phyloP scores from a whole-genome alignment of 2,329 filamentous ascomycete species.

The Geosmithia morbida region DNA sequence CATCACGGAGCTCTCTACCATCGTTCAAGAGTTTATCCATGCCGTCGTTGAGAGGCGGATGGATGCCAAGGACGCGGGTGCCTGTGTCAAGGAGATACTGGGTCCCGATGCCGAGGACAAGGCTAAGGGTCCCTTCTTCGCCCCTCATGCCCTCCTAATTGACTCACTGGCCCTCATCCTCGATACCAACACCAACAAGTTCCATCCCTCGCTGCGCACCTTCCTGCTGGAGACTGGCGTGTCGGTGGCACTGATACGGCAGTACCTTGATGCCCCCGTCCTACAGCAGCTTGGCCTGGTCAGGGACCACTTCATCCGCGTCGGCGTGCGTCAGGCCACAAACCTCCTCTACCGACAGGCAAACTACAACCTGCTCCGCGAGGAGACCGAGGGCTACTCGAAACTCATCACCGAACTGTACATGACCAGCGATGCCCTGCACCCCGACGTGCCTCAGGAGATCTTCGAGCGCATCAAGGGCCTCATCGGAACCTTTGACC shows the following conservation, averaged over 20 bases:
- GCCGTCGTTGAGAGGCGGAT: constrained; percentile 58
- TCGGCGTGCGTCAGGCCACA: constrained; percentile 80
- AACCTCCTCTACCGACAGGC: constrained; percentile 90
- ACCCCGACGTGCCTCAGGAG: constrained; percentile 61
- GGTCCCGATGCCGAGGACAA: constrained; percentile 19
- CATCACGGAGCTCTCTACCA: constrained; percentile 48
- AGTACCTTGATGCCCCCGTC: constrained; percentile 66
- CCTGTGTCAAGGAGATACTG: constrained; percentile 60
- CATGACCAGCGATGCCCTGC: constrained; percentile 66
- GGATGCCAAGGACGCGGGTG: constrained; percentile 53
- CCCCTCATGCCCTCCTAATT: constrained; percentile 59
- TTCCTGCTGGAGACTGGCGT: constrained; percentile 63
- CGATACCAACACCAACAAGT: constrained; percentile 27
- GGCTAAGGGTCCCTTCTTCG: constrained; percentile 24
- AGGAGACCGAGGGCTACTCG: constrained; percentile 93
- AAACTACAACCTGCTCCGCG: constrained; percentile 88
- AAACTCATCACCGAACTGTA: constrained; percentile 95
- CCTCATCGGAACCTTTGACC: constrained; percentile 89
- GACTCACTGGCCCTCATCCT: constrained; percentile 71
- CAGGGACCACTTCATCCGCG: constrained; percentile 67
- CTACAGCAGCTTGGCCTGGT: constrained; percentile 68
- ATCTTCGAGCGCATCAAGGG: constrained; percentile 89
- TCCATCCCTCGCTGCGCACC: constrained; percentile 39
- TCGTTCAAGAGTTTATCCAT: constrained; percentile 77
- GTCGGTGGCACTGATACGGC: constrained; percentile 57